A percentile compares a stretch with the other conserved stretches of the same genome.
Conservation (phyloP, 441 rosid species). For the Populus hybrid region DNA sequence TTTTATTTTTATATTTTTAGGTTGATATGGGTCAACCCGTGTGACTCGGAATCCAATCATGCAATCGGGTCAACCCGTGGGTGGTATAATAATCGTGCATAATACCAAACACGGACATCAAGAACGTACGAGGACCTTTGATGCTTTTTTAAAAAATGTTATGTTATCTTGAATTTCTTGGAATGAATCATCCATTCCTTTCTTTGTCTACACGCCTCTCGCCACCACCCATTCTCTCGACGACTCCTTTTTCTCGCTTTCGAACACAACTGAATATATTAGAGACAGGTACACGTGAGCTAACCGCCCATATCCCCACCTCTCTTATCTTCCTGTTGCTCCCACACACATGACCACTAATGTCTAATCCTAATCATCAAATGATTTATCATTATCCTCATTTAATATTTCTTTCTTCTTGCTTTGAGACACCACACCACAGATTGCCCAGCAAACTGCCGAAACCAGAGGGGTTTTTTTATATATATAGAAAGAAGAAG, state of each 20-base stretch:
- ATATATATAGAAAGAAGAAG: background rate
- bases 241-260: slow-evolving; percentile 5
- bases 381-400: slow-evolving; percentile 30
- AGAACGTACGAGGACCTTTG: too few species aligned
- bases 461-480: background rate
- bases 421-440: background rate
- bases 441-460: slow-evolving; percentile 14
- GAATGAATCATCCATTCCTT: slow-evolving; percentile 31
- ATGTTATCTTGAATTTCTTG: background rate
- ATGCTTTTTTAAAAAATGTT: background rate
- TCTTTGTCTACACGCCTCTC: slow-evolving; percentile 40
- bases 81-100: too few species aligned
- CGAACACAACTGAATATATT: slow-evolving; percentile 34
- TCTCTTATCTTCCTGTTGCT: slow-evolving; percentile 17
- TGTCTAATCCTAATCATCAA: slow-evolving; percentile 23
- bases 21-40: rapidly evolving
- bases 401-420: background rate
- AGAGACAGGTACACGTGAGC: slow-evolving; percentile 78
- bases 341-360: slow-evolving; percentile 36
- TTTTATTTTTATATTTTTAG: too few species aligned
- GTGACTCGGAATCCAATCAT: too few species aligned
- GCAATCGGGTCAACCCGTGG: too few species aligned
- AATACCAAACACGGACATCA: too few species aligned
- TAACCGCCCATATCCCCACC: slow-evolving; percentile 60
- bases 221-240: slow-evolving; percentile 27